Conservation (phyloP, 2,329 filamentous ascomycete species). For the Stylonectria norvegica region DNA sequence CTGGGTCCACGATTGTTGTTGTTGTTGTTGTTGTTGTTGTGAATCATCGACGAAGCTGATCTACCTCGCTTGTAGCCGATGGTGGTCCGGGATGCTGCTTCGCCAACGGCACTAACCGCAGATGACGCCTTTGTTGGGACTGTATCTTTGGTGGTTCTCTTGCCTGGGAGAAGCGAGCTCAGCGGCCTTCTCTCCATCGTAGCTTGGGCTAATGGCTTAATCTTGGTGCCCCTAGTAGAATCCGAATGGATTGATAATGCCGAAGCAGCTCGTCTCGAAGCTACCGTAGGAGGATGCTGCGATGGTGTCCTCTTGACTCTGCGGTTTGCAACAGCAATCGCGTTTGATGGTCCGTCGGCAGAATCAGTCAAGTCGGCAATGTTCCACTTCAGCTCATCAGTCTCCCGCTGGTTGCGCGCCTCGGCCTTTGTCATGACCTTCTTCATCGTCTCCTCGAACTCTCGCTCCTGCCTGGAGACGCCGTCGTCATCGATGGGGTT, state of each 20-base stretch:
- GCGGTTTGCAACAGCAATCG: constrained; percentile 2
- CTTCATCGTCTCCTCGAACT: constrained; percentile 53
- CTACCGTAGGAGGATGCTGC: constrained; percentile 28
- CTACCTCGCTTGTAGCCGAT: constrained; percentile 83
- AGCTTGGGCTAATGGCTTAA: constrained; percentile 7
- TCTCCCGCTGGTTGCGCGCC: constrained; percentile 63
- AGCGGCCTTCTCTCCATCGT: constrained; percentile 27
- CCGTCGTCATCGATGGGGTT: constrained; percentile 67
- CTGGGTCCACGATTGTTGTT: constrained; percentile 17
- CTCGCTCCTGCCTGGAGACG: constrained; percentile 57
- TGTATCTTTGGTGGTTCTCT: constrained; percentile 35
- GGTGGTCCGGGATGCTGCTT: constrained; percentile 71
- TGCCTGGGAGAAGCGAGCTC: constrained; percentile 29
- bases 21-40: constrained; percentile 28
- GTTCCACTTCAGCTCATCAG: constrained; percentile 61
- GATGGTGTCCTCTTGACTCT: constrained; percentile 9
- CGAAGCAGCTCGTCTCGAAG: constrained; percentile 52
- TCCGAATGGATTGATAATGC: constrained; percentile 44
- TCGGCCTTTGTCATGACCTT: constrained; percentile 57
- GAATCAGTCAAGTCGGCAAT: constrained; percentile 53
- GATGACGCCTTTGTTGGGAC: constrained; percentile 45
- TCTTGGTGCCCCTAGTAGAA: constrained; percentile 15
- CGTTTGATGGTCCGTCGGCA: constrained; percentile 5
- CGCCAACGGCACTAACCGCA: constrained; percentile 58
- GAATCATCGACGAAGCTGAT: constrained; percentile 46